Evolutionary conservation across 805 yeast genomes (phyloP), one percentile per base, ranked within the genome.

Genomic region (Pichia sporocuriosa): DNA sequence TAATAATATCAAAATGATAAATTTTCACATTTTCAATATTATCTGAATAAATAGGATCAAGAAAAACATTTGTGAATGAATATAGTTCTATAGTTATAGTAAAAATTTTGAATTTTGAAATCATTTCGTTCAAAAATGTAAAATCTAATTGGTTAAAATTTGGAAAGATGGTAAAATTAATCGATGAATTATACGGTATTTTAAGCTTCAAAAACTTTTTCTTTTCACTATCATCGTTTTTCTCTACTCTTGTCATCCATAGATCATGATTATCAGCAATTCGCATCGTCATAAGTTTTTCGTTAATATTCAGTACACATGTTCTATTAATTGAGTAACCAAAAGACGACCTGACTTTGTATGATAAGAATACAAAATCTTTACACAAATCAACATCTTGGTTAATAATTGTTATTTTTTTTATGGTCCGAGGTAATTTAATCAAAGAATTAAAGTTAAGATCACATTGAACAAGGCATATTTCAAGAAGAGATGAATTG

Each of bases 381-480:
- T 50, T 53, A 30, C 49, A 44, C 7, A 31, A 31, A 12, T 46
- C 47, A 15, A 34, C 32, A 25, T 53, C 44, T 28, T 42, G 42
- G 35, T 55, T 46, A 19, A 44, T 50, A 2, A 57, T 24, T 5
- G 53, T 47, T 4, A 57, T 12, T 12, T 34, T 48, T 16, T 25
- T 27, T 17, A 56, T 32, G 19, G 35, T 36, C 13, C 33, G 16
- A 10, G 62, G 55, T 15, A 56, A 26, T 33, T 46, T 44, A 22
- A 55, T 22, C n/a, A 37, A 31, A 12, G 26, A n/a, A 22, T 45
- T 40, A 57, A 54, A 57, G 0, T 23, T 26, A 8, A 57, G 32
- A 4, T 45, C 43, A 38, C 58, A 53, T 20, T 56, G 50, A 19
- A 51, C 43, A 17, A 57, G 28, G 4, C 40, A 23, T 7, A 56